phyloP scores from a whole-genome alignment of 805 yeast genomes.

The Yarrowia sp. region DNA sequence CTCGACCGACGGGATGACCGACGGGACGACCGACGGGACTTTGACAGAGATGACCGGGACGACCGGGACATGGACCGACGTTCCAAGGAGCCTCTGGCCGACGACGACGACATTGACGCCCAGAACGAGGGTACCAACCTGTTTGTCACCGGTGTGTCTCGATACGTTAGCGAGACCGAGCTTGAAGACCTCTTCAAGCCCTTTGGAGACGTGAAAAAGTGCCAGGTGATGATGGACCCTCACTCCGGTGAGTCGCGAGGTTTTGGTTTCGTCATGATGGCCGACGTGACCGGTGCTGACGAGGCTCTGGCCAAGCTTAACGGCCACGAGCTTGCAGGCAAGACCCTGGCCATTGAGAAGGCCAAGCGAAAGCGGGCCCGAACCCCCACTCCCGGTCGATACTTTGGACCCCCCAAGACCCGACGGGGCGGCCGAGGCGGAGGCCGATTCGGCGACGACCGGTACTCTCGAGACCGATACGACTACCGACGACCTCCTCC shows the following conservation, averaged over 20 bases:
- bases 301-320: conserved; percentile 48
- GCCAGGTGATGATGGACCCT: conserved; percentile 48
- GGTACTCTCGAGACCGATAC: conserved; percentile 31
- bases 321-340: conserved; percentile 44
- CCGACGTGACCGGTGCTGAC: conserved; percentile 45
- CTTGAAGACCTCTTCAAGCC: conserved; percentile 36
- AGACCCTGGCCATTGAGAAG: conserved; percentile 46
- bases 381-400: conserved; percentile 42
- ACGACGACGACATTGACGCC: conserved; percentile 35
- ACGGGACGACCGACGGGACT: conserved; percentile 26
- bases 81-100: conserved; percentile 20
- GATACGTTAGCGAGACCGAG: conserved; percentile 35
- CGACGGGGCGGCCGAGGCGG: conserved; percentile 32
- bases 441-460: conserved; percentile 29
- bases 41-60: conserved; percentile 18
- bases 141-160: conserved; percentile 40
- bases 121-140: conserved; percentile 40
- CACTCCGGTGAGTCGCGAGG: conserved; percentile 48
- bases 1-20: conserved; percentile 19
- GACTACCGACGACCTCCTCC: conserved; percentile 31
- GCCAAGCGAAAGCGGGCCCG: conserved; percentile 45
- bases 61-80: conserved; percentile 15
- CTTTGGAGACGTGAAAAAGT: conserved; percentile 36
- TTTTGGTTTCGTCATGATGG: conserved; percentile 52
- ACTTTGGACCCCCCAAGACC: conserved; percentile 39